Conservation (phyloP, 2,329 filamentous ascomycete genomes). For the Paecilomyces formosus region DNA sequence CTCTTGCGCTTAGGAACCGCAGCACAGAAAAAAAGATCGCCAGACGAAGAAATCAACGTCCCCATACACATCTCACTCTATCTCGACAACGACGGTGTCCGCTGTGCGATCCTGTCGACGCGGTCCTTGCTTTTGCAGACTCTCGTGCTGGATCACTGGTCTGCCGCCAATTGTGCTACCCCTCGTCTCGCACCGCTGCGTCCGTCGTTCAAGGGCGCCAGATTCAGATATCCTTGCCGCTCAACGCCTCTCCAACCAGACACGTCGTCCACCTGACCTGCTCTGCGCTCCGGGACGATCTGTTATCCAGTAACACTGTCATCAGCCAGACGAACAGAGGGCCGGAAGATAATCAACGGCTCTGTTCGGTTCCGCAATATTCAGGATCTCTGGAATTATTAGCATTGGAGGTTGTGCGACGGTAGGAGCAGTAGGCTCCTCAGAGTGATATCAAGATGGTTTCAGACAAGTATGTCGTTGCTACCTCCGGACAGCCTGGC, state of each 20-base stretch:
- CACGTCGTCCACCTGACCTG: conserved; percentile 2
- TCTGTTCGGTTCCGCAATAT: neutral
- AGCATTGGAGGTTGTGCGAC: conserved; percentile 24
- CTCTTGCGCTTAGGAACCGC: neutral
- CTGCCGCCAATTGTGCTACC: neutral
- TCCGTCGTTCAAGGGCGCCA: neutral
- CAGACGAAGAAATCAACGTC: no score
- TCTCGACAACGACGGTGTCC: neutral
- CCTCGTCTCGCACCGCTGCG: neutral
- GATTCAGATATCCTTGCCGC: conserved; percentile 1
- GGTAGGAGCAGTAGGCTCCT: conserved; percentile 32
- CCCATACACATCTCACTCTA: neutral
- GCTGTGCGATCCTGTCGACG: neutral
- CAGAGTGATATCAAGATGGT: conserved; percentile 25
- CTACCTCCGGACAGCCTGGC: neutral
- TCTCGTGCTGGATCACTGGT: conserved; percentile 7
- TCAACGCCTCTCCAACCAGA: conserved; percentile 8
- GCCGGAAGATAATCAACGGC: neutral
- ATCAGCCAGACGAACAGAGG: neutral
- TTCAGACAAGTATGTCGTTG: conserved; percentile 33
- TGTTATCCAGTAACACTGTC: neutral
- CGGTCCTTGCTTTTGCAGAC: conserved; percentile 2
- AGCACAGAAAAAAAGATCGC: neutral
- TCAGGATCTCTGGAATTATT: conserved; percentile 9
- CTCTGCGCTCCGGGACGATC: neutral